A percentile compares a stretch with the other conserved stretches of the same genome.
Evolutionary conservation across 345 rosid species (phyloP).

Genomic region (Dipteronia sinensis): DNA sequence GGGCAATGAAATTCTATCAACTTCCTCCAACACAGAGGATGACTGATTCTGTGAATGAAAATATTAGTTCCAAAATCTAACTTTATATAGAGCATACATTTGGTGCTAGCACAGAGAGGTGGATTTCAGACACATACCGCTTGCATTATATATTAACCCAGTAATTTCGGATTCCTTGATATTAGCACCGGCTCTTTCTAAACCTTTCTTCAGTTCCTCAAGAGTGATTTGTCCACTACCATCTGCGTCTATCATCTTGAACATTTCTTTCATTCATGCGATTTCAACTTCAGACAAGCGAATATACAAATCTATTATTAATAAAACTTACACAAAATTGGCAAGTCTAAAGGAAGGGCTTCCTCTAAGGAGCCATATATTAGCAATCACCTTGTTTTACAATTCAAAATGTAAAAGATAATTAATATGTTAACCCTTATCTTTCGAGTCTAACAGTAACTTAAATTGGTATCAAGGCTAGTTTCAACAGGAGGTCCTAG

Average conservation of each 20-base stretch:
- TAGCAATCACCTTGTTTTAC: background rate
- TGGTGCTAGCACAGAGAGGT: background rate
- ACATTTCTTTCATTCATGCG: conserved; percentile 89
- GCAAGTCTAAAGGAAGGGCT: background rate
- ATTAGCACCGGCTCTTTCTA: conserved; percentile 80
- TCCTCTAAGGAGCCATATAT: background rate
- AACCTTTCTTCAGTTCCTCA: conserved; percentile 79
- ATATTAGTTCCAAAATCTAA: background rate
- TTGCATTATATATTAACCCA: conserved; percentile 79
- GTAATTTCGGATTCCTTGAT: conserved; percentile 72
- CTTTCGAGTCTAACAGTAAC: background rate
- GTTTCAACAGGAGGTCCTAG: background rate
- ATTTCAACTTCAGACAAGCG: conserved; percentile 85
- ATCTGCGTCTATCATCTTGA: conserved; percentile 92
- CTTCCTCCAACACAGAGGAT: background rate
- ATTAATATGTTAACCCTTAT: too few species aligned
- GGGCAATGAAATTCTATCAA: background rate
- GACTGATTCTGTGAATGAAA: background rate
- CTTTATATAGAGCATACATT: background rate
- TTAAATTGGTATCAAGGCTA: background rate
- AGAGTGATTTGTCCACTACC: conserved; percentile 85
- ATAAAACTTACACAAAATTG: background rate
- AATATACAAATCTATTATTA: background rate
- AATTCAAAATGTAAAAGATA: too few species aligned
- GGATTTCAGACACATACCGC: conserved; percentile 52